These are phyloP conservation scores for Lachancea sp. DNA, from an alignment of 805 yeast species.

Conservation along the genomic window DNA sequence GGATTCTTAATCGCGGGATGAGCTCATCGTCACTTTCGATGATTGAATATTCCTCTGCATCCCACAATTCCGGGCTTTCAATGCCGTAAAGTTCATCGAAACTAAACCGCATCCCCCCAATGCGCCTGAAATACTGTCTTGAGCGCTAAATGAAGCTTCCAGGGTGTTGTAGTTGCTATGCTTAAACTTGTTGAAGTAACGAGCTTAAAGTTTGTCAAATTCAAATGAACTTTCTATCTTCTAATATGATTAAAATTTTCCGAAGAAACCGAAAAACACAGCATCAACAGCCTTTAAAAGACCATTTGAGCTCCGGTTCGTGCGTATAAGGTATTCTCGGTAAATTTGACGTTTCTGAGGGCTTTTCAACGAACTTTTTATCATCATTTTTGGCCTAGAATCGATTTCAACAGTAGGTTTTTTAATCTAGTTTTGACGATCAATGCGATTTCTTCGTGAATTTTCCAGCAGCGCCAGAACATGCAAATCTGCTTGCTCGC, in stretches of 20 bases:
- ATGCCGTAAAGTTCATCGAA: conserved; percentile 14
- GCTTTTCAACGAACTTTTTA: background rate
- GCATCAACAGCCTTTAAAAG: background rate
- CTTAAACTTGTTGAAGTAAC: too few relatives aligned
- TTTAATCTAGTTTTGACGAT: too few relatives aligned
- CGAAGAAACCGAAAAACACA: background rate
- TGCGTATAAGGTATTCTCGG: background rate
- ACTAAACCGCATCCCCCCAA: conserved; percentile 14
- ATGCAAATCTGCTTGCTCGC: conserved; percentile 53
- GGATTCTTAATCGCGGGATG: conserved; percentile 17
- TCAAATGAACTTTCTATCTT: background rate
- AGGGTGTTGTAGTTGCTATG: background rate
- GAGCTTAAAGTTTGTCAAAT: background rate
- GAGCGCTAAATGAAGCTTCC: background rate
- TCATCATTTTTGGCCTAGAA: background rate
- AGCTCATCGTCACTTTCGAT: conserved; percentile 16
- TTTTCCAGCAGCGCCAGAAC: conserved; percentile 32
- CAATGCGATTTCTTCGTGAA: conserved; percentile 9
- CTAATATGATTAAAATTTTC: background rate
- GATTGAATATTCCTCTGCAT: conserved; percentile 10
- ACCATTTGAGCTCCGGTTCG: background rate
- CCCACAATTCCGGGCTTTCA: conserved; percentile 8
- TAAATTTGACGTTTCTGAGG: background rate
- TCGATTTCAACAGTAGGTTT: too few relatives aligned
- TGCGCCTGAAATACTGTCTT: background rate